phyloP scores from a whole-genome alignment of 2,329 filamentous ascomycete species.

The Colletotrichum sp. region DNA sequence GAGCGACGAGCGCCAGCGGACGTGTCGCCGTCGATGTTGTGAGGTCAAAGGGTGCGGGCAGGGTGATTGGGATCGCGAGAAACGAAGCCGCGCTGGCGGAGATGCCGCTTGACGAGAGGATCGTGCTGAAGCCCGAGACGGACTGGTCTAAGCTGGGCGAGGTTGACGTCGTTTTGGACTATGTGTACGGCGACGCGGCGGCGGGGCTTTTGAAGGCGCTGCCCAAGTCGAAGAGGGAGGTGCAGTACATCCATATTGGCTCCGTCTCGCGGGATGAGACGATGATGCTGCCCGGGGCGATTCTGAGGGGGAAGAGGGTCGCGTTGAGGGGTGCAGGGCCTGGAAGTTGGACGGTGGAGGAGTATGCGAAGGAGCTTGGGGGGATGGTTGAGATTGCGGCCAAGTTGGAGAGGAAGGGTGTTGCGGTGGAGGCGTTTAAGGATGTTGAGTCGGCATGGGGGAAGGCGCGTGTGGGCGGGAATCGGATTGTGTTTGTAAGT shows the following conservation, averaged over 20 bases:
- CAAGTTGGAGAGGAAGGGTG: conserved; percentile 23
- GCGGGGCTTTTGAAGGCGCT: conserved; percentile 45
- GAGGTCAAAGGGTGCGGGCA: conserved; percentile 50
- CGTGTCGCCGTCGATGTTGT: conserved; percentile 53
- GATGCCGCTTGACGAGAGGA: conserved; percentile 48
- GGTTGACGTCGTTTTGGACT: conserved; percentile 62
- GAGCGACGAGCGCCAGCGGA: conserved; percentile 58
- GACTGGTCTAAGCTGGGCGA: conserved; percentile 51
- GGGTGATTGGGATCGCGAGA: conserved; percentile 56
- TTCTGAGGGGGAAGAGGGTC: conserved; percentile 54
- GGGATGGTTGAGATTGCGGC: conserved; percentile 30
- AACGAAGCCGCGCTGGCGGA: conserved; percentile 44
- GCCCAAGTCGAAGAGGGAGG: conserved; percentile 38
- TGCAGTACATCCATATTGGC: conserved; percentile 61
- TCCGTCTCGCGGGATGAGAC: conserved; percentile 41
- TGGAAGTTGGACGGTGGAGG: conserved; percentile 42
- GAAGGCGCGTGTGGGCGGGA: conserved; percentile 15
- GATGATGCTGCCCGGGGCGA: conserved; percentile 42
- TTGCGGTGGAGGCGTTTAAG: conserved; percentile 25
- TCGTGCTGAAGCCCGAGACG: conserved; percentile 46
- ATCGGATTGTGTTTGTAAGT: conserved; percentile 33
- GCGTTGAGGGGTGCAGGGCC: conserved; percentile 51
- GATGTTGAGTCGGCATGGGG: conserved; percentile 31
- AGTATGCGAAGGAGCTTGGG: conserved; percentile 24
- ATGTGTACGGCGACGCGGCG: conserved; percentile 55